Evolutionary conservation across 768 basidiomycete species (phyloP), one percentile per base, ranked within the genome.

Genomic region (Boletus bicolor): DNA sequence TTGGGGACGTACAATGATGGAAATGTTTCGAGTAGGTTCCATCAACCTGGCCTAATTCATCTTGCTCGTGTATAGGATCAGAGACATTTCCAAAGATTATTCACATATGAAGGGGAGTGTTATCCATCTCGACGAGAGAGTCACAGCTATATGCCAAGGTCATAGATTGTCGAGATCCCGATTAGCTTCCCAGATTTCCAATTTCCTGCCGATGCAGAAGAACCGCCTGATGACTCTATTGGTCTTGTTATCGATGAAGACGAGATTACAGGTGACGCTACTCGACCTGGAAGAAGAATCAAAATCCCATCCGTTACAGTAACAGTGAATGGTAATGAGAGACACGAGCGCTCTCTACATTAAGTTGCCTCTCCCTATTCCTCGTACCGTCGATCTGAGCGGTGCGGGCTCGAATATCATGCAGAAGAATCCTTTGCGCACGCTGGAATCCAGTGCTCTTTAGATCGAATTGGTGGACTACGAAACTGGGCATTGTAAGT

Each of bases 401-500:
- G 28, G 35, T 28, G 58, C 58, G 3, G 57, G 44, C 12, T 14
- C 53, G 43, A 59, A 49, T 19, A 4, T 42, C 42, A 49, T 35
- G 51, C 58, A 59, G 21, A 59, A 26, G 28, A 59, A 49, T 5
- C 51, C 58, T 7, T 47, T 59, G 38, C 38, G 46, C 14, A 2
- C 7, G 5, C n/a, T 45, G 34, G 7, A 24, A 17, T 59, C 41
- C 14, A 1, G 49, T 49, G 30, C 43, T 59, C 19, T 59, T 59
- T 5, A 59, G 59, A 42, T 41, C 58, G 17, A 39, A 59, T 10
- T 59, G 57, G 58, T 59, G 58, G 57, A 59, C 51, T 5, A 49
- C 42, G 14, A 59, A 59, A 19, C 12, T 59, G 9, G 51, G 57
- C 1, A 59, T 59, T 5, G 32, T 59, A 1, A 56, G 56, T 28